phyloP scores from a whole-genome alignment of 345 rosid species.

The Turnera subulata region DNA sequence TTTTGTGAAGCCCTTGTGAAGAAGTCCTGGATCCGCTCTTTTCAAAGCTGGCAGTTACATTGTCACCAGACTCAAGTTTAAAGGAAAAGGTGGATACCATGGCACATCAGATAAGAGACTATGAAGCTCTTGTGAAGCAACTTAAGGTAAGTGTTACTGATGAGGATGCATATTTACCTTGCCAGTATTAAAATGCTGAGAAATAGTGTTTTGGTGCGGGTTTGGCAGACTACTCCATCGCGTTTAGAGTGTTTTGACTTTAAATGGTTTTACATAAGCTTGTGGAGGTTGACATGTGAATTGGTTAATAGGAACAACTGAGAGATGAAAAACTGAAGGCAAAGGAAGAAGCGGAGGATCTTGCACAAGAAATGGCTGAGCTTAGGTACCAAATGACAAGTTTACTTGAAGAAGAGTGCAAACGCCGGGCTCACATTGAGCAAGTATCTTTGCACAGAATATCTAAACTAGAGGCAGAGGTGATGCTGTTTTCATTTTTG shows the following conservation, averaged over 20 bases:
- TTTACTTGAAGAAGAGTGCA: conserved; percentile 88
- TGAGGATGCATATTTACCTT: conserved; percentile 1
- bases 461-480: conserved; percentile 78
- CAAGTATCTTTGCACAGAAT: conserved; percentile 81
- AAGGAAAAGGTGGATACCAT: conserved; percentile 37
- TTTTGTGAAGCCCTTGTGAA: conserved; percentile 15
- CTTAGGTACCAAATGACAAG: conserved; percentile 78
- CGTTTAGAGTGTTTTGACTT: conserved; percentile 9
- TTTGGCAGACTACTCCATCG: conserved; percentile 2
- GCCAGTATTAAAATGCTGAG: neutral
- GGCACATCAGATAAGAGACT: conserved; percentile 49
- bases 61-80: conserved; percentile 31
- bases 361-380: conserved; percentile 96
- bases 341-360: conserved; percentile 90
- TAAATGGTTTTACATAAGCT: conserved; percentile 4
- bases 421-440: conserved; percentile 74
- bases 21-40: conserved; percentile 35
- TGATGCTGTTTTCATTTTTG: conserved; percentile 19
- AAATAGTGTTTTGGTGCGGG: neutral
- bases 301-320: conserved; percentile 53
- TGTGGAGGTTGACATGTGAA: conserved; percentile 12
- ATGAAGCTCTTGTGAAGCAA: conserved; percentile 51
- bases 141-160: conserved; percentile 50
- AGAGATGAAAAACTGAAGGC: conserved; percentile 69
- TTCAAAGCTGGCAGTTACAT: conserved; percentile 28